Conservation (phyloP, 345 rosid genomes). For the Citrus sinensis region DNA sequence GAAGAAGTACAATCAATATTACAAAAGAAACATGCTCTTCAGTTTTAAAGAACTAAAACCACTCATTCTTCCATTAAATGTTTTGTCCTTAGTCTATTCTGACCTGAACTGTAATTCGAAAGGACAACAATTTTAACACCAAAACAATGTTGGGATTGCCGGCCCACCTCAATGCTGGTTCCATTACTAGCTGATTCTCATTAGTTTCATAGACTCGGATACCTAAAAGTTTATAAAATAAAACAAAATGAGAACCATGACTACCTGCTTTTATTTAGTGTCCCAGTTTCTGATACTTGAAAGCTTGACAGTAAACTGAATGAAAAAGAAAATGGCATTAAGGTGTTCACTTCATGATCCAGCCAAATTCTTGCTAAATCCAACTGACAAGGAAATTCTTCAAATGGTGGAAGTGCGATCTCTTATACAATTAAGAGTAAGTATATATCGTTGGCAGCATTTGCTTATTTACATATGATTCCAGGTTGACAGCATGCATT, state of each 20-base stretch:
- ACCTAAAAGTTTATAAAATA: conserved; percentile 39
- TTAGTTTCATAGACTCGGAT: conserved; percentile 61
- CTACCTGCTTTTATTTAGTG: conserved; percentile 55
- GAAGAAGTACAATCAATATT: conserved; percentile 20
- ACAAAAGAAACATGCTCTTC: background rate
- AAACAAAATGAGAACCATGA: background rate
- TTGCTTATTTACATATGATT: background rate
- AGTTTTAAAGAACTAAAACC: background rate
- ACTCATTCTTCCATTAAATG: background rate
- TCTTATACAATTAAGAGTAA: background rate
- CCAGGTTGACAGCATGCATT: background rate
- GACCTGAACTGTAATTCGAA: conserved; percentile 59
- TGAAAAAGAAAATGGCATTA: background rate
- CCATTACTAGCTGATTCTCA: conserved; percentile 64
- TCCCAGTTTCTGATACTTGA: conserved; percentile 58
- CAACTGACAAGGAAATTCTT: background rate
- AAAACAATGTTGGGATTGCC: conserved; percentile 72
- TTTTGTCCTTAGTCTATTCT: conserved; percentile 17
- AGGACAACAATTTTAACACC: conserved; percentile 51
- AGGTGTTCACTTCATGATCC: background rate
- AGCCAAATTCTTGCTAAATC: background rate
- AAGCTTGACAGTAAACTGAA: conserved; percentile 5
- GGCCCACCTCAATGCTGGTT: conserved; percentile 75
- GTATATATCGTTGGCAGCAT: background rate
- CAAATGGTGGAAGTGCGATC: background rate